These are phyloP conservation scores for Termitomyces sp. DNA, from an alignment of 768 basidiomycete genomes.

Conservation along the genomic window DNA sequence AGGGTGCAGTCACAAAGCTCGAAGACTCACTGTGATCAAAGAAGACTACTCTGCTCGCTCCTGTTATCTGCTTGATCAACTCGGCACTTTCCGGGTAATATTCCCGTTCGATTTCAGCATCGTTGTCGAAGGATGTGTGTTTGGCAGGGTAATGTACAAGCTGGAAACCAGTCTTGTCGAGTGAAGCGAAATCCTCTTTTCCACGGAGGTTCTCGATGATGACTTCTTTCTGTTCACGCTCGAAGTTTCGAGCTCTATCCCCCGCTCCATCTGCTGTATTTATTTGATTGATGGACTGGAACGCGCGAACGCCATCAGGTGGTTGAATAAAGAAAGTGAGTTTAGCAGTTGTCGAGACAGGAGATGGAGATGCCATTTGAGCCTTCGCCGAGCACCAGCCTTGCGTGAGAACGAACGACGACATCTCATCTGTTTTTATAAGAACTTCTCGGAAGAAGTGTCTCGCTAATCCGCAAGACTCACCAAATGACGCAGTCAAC, in stretches of 20 bases:
- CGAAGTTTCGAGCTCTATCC: constrained; percentile 16
- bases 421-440: background rate
- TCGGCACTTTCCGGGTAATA: constrained; percentile 57
- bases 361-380: background rate
- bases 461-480: background rate
- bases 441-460: background rate
- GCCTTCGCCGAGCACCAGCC: background rate
- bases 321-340: constrained; percentile 18
- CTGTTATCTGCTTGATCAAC: constrained; percentile 50
- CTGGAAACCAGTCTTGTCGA: constrained; percentile 50
- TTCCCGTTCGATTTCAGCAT: constrained; percentile 39
- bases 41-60: constrained; percentile 49
- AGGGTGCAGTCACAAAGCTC: background rate
- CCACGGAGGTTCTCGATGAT: constrained; percentile 50
- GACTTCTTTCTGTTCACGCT: constrained; percentile 18
- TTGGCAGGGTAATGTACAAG: constrained; percentile 23
- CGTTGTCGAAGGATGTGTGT: constrained; percentile 39
- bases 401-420: background rate
- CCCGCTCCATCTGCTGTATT: constrained; percentile 18
- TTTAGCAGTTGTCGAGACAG: constrained; percentile 7
- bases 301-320: constrained; percentile 19
- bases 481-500: background rate
- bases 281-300: constrained; percentile 18
- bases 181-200: constrained; percentile 33
- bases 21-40: constrained; percentile 55